Evolutionary conservation across 1,284 basidiomycete genomes (phyloP), one percentile per base, ranked within the genome.

Genomic region (Puccinia coronata): DNA sequence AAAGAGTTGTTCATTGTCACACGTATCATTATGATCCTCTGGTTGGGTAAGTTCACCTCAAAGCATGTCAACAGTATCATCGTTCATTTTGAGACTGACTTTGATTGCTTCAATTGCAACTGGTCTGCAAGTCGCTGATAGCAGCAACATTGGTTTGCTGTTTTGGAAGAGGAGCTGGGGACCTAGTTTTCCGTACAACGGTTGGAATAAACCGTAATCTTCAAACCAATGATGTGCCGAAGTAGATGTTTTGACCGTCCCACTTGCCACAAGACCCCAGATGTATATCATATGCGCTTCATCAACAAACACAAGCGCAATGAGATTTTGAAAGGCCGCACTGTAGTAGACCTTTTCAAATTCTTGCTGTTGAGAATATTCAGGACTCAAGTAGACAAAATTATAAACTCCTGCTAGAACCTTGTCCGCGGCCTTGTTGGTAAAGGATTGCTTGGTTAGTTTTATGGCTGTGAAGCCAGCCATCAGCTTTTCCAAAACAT

Each of bases 101-200:
- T 71, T 71, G 43, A 71, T 71, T 12, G 69, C 69, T 1, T 71
- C 69, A 1, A 71, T n/a, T 47, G 69, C 69, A 49, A 71, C 5
- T 49, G 69, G 69, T 5, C 43, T 23, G 25, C 69, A 71, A 18
- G 69, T 71, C 2, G 69, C 69, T 34, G 69, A 49, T 8, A 71
- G 49, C 9, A 70, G n/a, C 34, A 70, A n/a, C 4, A 70, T 25
- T 16, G 36, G 34, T 28, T 61, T 61, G 34, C 31, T 36, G 34
- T 61, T 61, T 9, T 25, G 25, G 34, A 61, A 61, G 41, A 71
- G 18, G 5, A 71, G 28, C 28, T 49, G 67, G 4, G 23, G 63
- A n/a, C 70, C 70, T 16, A 72, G 47, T 31, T 72, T 72, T 51
- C 70, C 70, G 23, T 53, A 72, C 1, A 11, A 53, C 2, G 70